Evolutionary conservation across 2,329 filamentous ascomycete species (phyloP).

Genomic region (Kalmusia sp.): DNA sequence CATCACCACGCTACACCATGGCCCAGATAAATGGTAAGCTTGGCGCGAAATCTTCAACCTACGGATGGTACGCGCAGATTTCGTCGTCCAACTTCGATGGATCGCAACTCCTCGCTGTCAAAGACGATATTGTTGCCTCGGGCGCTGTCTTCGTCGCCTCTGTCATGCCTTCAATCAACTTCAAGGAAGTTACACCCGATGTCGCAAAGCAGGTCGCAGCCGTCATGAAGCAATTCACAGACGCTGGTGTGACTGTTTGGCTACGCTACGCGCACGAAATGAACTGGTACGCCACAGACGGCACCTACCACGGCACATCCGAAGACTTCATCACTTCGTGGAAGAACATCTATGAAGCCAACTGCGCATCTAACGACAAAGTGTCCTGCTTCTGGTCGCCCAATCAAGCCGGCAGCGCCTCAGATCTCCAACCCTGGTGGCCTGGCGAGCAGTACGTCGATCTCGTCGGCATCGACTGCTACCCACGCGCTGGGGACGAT

Average conservation of each 20-base stretch:
- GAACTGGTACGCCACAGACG: slow-evolving; percentile 21
- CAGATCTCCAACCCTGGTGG: slow-evolving; percentile 15
- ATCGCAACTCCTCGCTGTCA: slow-evolving; percentile 16
- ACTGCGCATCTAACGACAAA: slow-evolving; percentile 14
- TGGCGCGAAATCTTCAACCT: slow-evolving; percentile 12
- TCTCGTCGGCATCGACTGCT: slow-evolving; percentile 22
- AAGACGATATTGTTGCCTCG: slow-evolving; percentile 14
- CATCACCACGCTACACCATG: slow-evolving; percentile 21
- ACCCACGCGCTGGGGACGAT: slow-evolving; percentile 10
- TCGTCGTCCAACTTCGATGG: slow-evolving; percentile 13
- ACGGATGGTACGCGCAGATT: slow-evolving; percentile 23
- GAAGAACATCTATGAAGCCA: slow-evolving; percentile 22
- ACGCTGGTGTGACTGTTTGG: slow-evolving; percentile 20
- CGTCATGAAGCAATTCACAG: slow-evolving; percentile 22
- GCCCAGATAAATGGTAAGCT: slow-evolving; percentile 15
- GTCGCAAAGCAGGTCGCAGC: slow-evolving; percentile 15
- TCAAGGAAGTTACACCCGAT: slow-evolving; percentile 15
- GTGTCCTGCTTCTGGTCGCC: slow-evolving; percentile 21
- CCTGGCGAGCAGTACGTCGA: slow-evolving; percentile 18
- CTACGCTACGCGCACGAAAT: slow-evolving; percentile 21
- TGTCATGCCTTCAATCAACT: slow-evolving; percentile 20
- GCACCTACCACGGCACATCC: slow-evolving; percentile 14
- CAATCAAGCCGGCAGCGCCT: slow-evolving; percentile 10
- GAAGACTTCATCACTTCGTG: slow-evolving; percentile 18
- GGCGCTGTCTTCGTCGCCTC: slow-evolving; percentile 22